Conservation (phyloP, 163 green algal species). For the Prototheca wickerhamii region DNA sequence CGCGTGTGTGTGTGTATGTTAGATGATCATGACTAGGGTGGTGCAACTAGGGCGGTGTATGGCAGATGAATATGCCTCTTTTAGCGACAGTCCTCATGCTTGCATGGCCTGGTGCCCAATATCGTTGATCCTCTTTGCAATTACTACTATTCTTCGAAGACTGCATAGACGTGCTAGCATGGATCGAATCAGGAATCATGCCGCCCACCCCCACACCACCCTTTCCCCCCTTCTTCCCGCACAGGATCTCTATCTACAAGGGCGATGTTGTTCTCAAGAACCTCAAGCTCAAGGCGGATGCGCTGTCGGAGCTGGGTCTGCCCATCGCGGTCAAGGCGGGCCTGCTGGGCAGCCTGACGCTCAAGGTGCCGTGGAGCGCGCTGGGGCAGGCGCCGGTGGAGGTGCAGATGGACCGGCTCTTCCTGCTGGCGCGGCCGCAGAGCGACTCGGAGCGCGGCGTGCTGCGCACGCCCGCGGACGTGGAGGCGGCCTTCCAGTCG, state of each 20-base stretch:
- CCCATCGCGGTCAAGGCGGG: slow-evolving; percentile 83
- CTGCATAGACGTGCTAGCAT: not conserved
- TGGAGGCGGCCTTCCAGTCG: slow-evolving; percentile 51
- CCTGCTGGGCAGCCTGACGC: slow-evolving; percentile 74
- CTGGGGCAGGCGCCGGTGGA: slow-evolving; percentile 84
- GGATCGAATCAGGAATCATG: not conserved
- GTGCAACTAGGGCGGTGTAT: too few species aligned
- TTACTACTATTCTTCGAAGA: slow-evolving; percentile 1
- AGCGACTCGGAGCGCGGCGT: not conserved
- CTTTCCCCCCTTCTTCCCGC: too few species aligned
- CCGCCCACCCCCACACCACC: not conserved
- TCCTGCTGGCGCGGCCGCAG: slow-evolving; percentile 49
- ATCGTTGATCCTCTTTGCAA: too few species aligned
- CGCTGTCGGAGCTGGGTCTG: slow-evolving; percentile 76
- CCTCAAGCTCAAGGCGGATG: slow-evolving; percentile 81
- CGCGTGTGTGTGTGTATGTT: too few species aligned
- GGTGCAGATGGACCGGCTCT: slow-evolving; percentile 86
- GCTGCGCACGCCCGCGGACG: slow-evolving; percentile 12
- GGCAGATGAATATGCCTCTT: too few species aligned
- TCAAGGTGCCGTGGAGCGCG: slow-evolving; percentile 91
- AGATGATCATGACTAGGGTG: too few species aligned
- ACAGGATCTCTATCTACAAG: slow-evolving; percentile 64
- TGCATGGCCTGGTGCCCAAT: too few species aligned
- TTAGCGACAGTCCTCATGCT: too few species aligned
- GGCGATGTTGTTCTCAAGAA: slow-evolving; percentile 88